These are phyloP conservation scores for Rhizopogon sp. DNA, from an alignment of 768 basidiomycete genomes.

Conservation along the genomic window DNA sequence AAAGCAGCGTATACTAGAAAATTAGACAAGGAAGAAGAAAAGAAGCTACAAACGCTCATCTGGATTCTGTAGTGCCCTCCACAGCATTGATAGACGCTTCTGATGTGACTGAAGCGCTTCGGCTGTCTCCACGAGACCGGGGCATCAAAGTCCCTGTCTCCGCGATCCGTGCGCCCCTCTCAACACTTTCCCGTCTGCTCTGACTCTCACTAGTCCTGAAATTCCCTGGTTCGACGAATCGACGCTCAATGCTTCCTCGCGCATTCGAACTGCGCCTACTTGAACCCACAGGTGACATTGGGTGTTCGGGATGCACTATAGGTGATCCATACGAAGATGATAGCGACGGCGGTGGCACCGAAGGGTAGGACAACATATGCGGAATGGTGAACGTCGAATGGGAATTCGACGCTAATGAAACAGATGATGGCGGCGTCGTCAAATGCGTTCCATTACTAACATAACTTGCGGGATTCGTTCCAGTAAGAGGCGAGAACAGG, in stretches of 20 bases:
- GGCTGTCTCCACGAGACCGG: conserved; percentile 45
- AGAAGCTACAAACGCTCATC: background rate
- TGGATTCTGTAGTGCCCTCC: background rate
- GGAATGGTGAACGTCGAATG: conserved; percentile 24
- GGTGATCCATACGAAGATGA: conserved; percentile 78
- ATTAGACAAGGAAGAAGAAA: background rate
- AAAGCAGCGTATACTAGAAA: background rate
- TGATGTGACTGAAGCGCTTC: conserved; percentile 30
- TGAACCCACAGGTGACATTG: conserved; percentile 44
- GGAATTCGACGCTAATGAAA: conserved; percentile 42
- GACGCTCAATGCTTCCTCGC: conserved; percentile 25
- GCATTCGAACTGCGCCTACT: conserved; percentile 50
- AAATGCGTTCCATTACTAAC: conserved; percentile 56
- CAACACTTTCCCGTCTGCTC: conserved; percentile 54
- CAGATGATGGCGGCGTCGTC: conserved; percentile 72
- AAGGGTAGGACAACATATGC: conserved; percentile 64
- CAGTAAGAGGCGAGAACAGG: conserved; percentile 52
- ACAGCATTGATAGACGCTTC: conserved; percentile 23
- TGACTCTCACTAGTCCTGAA: conserved; percentile 32
- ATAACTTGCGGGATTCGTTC: conserved; percentile 44
- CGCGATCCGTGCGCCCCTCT: conserved; percentile 62
- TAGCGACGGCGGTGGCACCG: conserved; percentile 77
- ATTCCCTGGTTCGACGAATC: conserved; percentile 20
- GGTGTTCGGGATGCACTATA: conserved; percentile 45
- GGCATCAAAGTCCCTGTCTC: conserved; percentile 59